These are phyloP conservation scores for Solanum commersonii DNA, from an alignment of 257 asterid genomes.

Conservation along the genomic window DNA sequence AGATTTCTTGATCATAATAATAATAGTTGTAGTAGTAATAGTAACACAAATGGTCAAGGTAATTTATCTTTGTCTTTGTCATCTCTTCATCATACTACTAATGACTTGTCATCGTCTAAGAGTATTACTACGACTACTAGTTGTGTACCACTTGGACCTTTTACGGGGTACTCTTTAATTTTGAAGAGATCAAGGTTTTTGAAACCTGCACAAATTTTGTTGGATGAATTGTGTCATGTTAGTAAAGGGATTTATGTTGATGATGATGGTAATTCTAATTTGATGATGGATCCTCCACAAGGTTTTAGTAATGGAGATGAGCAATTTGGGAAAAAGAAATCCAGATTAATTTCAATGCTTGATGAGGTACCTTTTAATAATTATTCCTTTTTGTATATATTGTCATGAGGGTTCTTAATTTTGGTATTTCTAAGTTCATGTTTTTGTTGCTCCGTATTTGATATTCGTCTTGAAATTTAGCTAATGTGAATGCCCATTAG, in stretches of 20 bases:
- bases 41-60: conserved; percentile 35
- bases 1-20: conserved; percentile 33
- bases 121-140: not conserved
- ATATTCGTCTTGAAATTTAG: not conserved
- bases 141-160: conserved; percentile 66
- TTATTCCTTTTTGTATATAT: not conserved
- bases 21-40: not conserved
- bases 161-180: conserved; percentile 81
- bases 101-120: conserved; percentile 34
- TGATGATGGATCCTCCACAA: conserved; percentile 19
- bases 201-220: conserved; percentile 75
- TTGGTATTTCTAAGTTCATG: not conserved
- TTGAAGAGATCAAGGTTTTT: conserved; percentile 67
- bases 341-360: conserved; percentile 76
- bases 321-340: conserved; percentile 56
- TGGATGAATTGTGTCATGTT: conserved; percentile 78
- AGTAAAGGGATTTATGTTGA: conserved; percentile 39
- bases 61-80: conserved; percentile 65
- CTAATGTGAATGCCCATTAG: not conserved
- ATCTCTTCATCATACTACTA: conserved; percentile 36
- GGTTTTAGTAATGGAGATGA: conserved; percentile 35
- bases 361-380: conserved; percentile 55
- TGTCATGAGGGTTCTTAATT: not conserved
- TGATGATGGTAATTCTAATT: not conserved
- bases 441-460: not conserved